Base-by-base conservation (phyloP, 1,139 yeast species). In the Hansenula lynferdii region DNA sequence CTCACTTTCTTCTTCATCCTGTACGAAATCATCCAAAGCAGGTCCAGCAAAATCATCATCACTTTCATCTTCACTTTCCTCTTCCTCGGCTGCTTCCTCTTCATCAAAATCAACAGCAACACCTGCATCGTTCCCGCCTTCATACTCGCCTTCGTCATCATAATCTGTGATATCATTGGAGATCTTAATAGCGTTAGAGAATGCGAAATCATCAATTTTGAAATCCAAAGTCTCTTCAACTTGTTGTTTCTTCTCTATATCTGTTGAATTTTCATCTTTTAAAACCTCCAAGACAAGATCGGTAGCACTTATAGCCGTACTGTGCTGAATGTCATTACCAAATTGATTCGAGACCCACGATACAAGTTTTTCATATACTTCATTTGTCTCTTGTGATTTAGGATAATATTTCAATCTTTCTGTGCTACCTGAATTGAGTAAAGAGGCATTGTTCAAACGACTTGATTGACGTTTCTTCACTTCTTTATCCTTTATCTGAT, bases 281-380 rank as follows among this genome's bases (percentile, higher is more conserved):
- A 89, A 57, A 0, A 72, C 61, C 44, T 76, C 81, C 31, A 89
- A 58, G 1, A 84, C 57, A 7, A 83, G 67, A 54, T 89, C 97
- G 2, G 94, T 77, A 9, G 66, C 79, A 19, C 75, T 69, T 6
- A 71, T 49, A 3, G 79, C 59, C 2, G 72, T 66, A 28, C 75
- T 79, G 34, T 77, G 78, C 2, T 85, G 71, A n/a, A 75, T 70
- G 53, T 82, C 89, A 40, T 57, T 60, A 17, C 74, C 81, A 25
- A 79, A 56, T 30, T 66, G 58, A 2, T 56, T 50, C 12, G 69
- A 67, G 8, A 77, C 70, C 77, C 81, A 73, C 0, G 68, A 51
- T 40, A 77, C 56, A 3, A 81, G 61, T 21, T 61, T 52, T 22
- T 69, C 75, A 53, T 74, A 77, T 0, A 61, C 57, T 28, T 58